These are phyloP conservation scores for Pelargonium australe DNA, from an alignment of 441 rosid genomes.

Conservation along the genomic window DNA sequence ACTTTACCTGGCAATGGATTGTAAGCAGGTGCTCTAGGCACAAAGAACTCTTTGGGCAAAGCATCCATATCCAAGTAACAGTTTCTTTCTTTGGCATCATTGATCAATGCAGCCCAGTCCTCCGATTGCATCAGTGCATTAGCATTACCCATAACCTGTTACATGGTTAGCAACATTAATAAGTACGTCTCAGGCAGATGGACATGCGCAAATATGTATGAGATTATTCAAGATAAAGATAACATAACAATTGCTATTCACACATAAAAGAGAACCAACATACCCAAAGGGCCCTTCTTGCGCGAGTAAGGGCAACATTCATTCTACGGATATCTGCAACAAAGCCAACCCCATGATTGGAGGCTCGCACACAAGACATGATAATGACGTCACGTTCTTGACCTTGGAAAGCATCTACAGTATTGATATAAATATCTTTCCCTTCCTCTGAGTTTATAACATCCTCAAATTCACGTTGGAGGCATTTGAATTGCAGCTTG, in stretches of 20 bases:
- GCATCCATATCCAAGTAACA: slow-evolving; percentile 92
- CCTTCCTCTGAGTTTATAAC: slow-evolving; percentile 81
- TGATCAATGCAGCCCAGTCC: slow-evolving; percentile 89
- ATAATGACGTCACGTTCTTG: slow-evolving; percentile 99
- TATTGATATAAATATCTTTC: slow-evolving; percentile 88
- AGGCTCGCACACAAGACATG: slow-evolving; percentile 99
- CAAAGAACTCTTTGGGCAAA: slow-evolving; percentile 63
- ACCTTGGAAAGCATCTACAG: slow-evolving; percentile 99
- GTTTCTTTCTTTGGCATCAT: slow-evolving; percentile 79
- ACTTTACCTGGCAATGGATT: slow-evolving; percentile 46
- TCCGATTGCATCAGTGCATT: slow-evolving; percentile 72
- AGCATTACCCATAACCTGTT: slow-evolving; percentile 98
- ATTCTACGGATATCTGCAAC: slow-evolving; percentile 94
- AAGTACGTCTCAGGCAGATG: background rate
- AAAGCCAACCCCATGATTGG: slow-evolving; percentile 90
- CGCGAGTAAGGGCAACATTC: slow-evolving; percentile 99
- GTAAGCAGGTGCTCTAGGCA: slow-evolving; percentile 42
- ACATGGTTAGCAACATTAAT: slow-evolving; percentile 2
- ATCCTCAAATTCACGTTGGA: slow-evolving; percentile 76
- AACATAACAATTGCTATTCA: background rate
- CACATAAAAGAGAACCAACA: slow-evolving; percentile 11
- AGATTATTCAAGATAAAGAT: background rate
- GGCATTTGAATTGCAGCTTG: slow-evolving; percentile 93
- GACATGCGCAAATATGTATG: background rate
- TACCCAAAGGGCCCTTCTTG: slow-evolving; percentile 96